phyloP scores from a whole-genome alignment of 2,329 filamentous ascomycete genomes.

The Neonectria sp. region DNA sequence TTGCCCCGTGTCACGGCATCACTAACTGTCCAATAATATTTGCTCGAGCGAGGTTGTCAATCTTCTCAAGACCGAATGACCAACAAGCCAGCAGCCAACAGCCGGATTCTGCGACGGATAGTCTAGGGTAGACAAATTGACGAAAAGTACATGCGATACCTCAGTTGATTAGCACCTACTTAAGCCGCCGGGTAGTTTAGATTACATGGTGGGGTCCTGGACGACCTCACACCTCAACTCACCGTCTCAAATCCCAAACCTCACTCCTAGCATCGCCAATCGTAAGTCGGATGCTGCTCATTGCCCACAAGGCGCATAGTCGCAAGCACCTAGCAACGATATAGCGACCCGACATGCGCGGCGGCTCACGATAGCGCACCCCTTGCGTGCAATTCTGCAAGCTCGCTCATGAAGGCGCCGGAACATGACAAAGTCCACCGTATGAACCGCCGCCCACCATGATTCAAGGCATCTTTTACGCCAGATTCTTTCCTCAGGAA shows the following conservation, averaged over 20 bases:
- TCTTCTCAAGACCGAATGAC: neutral
- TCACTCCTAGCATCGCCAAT: neutral
- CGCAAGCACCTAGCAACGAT: neutral
- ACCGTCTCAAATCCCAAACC: neutral
- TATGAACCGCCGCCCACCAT: conserved; percentile 55
- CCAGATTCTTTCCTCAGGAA: conserved; percentile 77
- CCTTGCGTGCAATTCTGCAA: neutral
- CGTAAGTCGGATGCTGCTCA: neutral
- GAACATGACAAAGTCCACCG: conserved; percentile 30
- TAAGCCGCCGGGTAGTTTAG: no score
- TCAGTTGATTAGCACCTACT: neutral
- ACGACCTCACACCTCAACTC: conserved; percentile 1
- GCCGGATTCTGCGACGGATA: neutral
- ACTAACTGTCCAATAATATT: no score
- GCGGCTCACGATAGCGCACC: neutral
- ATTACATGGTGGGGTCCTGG: neutral
- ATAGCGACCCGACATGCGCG: neutral
- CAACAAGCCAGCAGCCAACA: neutral
- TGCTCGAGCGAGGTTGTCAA: neutral
- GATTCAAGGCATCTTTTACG: conserved; percentile 81
- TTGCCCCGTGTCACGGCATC: neutral
- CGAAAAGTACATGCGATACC: neutral
- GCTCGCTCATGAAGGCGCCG: conserved; percentile 1
- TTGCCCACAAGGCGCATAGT: neutral
- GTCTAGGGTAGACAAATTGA: conserved; percentile 1